phyloP scores from a whole-genome alignment of 768 basidiomycete genomes.

The Hypholoma sublateritium region DNA sequence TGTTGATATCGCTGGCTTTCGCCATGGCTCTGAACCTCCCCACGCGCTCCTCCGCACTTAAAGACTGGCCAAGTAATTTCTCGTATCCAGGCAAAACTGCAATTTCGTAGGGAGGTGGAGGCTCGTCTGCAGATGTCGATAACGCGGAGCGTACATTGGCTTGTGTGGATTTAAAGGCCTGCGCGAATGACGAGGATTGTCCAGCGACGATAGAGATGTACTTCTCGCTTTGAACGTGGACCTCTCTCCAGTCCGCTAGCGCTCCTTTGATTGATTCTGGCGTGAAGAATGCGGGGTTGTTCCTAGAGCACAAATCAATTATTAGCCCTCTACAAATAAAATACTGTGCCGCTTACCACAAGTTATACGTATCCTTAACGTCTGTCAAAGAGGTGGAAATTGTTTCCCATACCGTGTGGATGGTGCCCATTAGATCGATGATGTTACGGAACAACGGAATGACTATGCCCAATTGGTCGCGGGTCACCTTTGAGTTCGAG shows the following conservation, averaged over 20 bases:
- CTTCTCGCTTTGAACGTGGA: neutral
- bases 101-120: neutral
- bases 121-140: neutral
- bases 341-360: neutral
- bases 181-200: neutral
- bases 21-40: neutral
- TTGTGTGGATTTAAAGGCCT: neutral
- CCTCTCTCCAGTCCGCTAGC: neutral
- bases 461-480: neutral
- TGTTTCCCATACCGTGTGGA: neutral
- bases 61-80: neutral
- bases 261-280: neutral
- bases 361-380: neutral
- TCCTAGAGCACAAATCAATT: neutral
- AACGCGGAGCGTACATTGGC: neutral
- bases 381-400: neutral
- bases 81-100: neutral
- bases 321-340: neutral
- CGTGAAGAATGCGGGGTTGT: neutral
- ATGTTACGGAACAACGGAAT: neutral
- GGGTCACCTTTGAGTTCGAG: neutral
- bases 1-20: neutral
- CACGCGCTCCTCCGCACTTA: neutral
- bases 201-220: neutral
- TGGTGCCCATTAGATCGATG: neutral